Base-by-base conservation (phyloP, 805 yeast species). In the Schwanniomyces vanrijiae region DNA sequence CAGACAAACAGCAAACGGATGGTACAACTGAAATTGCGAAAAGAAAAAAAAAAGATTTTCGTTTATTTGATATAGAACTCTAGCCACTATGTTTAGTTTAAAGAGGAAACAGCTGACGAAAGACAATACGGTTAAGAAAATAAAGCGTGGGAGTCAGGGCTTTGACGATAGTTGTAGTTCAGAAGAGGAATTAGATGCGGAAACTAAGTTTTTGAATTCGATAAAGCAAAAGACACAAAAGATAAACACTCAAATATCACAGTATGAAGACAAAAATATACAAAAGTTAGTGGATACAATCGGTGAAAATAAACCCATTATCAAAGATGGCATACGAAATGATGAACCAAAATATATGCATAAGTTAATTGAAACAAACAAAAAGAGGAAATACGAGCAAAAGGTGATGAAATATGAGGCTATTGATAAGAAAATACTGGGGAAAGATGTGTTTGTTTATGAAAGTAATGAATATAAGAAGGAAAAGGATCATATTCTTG, bases 401-500 rank as follows among this genome's bases (percentile, higher is more conserved):
- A 46, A 69, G n/a, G 53, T 65, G 5, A 66, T 76, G 2, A 58
- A 64, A 42, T 76, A 76, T 21, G 52, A 69, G 19, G 66, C 64
- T 40, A 50, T 63, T 7, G 71, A 66, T 34, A 57, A 65, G 35
- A 77, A 73, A 46, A 51, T 76, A 7, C 67, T 68, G 25, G 65
- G 53, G 40, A 62, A 57, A 3, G 75, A 61, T 16, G 73, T 68
- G 41, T 78, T 76, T 40, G 70, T 61, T 21, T 82, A 80, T 61
- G 76, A 80, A 8, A 75, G 83, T 1, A 58, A 67, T 1, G 74
- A 76, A 0, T 83, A 81, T 55, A 68, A 70, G 53, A 59, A 59
- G 35, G 68, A 68, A 20, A 52, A 50, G 40, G 35, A 38, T 3
- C 10, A 34, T 5, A 31, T 44, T 5, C 10, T 42, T 11, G n/a